Conservation (phyloP, 2,329 filamentous ascomycete species). For the Tolypocladium ophioglossoides region DNA sequence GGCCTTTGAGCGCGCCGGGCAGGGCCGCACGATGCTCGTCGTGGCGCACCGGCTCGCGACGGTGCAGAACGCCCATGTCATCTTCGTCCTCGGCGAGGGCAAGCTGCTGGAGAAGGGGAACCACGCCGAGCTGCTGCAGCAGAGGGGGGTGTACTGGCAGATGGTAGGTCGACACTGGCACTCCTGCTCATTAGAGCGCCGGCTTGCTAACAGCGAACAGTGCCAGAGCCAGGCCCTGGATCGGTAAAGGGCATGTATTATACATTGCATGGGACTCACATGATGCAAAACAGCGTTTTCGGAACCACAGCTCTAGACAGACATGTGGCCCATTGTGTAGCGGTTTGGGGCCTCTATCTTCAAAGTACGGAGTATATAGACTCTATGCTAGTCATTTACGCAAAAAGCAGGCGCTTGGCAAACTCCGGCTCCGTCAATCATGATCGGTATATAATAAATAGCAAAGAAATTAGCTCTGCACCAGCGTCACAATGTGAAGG, state of each 20-base stretch:
- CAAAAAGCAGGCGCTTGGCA: not conserved
- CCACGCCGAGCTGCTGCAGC: slow-evolving; percentile 38
- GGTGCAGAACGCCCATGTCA: slow-evolving; percentile 69
- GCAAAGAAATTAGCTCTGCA: not conserved
- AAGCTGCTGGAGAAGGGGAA: slow-evolving; percentile 44
- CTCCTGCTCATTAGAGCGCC: slow-evolving; percentile 10
- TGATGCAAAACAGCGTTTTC: not conserved
- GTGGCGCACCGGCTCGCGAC: slow-evolving; percentile 71
- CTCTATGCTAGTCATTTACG: not conserved
- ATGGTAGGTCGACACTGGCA: slow-evolving; percentile 33
- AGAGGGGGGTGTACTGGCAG: slow-evolving; percentile 44
- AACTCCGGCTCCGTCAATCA: not conserved
- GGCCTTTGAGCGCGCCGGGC: slow-evolving; percentile 54
- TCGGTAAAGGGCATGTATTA: slow-evolving; percentile 20
- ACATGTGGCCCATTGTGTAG: not conserved
- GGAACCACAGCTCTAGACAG: not conserved
- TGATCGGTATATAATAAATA: not conserved
- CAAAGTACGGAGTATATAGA: not conserved
- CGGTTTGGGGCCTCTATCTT: not conserved
- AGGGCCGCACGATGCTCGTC: slow-evolving; percentile 56
- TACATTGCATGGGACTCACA: not conserved
- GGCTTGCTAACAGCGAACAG: slow-evolving; percentile 17
- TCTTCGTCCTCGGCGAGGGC: slow-evolving; percentile 63
- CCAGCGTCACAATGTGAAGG: not conserved
- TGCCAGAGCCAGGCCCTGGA: slow-evolving; percentile 50